Conservation (phyloP, 1,139 yeast genomes). For the Kurtzmaniella natalensis region DNA sequence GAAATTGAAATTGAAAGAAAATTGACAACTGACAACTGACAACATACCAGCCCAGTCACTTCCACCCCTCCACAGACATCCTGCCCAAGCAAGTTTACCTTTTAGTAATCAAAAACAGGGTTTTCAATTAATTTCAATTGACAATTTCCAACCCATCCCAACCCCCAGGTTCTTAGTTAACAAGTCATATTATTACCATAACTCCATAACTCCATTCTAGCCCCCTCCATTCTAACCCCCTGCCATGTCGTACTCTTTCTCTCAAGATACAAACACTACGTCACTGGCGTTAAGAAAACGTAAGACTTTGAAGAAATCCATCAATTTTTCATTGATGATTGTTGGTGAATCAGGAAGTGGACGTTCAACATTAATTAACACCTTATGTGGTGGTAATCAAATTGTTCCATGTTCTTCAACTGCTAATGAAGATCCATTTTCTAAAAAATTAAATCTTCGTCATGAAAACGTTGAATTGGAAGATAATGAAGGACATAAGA, state of each 20-base stretch:
- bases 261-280: slow-evolving; percentile 10
- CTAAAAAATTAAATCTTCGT: slow-evolving; percentile 40
- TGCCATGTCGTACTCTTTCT: slow-evolving; percentile 6
- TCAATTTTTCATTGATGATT: slow-evolving; percentile 53
- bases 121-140: too few relatives aligned
- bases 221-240: background rate
- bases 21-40: too few relatives aligned
- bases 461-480: slow-evolving; percentile 49
- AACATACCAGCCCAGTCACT: too few relatives aligned
- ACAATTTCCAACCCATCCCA: too few relatives aligned
- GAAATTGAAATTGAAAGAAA: too few relatives aligned
- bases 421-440: slow-evolving; percentile 38
- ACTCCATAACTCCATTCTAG: background rate
- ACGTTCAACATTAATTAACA: slow-evolving; percentile 57
- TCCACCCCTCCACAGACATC: too few relatives aligned
- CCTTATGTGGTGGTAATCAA: slow-evolving; percentile 76
- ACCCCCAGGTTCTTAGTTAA: too few relatives aligned
- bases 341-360: slow-evolving; percentile 62
- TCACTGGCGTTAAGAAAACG: slow-evolving; percentile 50
- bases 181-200: too few relatives aligned
- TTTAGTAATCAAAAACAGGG: too few relatives aligned
- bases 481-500: slow-evolving; percentile 49
- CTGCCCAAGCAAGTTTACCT: too few relatives aligned
- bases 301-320: slow-evolving; percentile 52
- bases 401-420: slow-evolving; percentile 46